Conservation (phyloP, 2,329 filamentous ascomycete genomes). For the Magnaporthiopsis poae region DNA sequence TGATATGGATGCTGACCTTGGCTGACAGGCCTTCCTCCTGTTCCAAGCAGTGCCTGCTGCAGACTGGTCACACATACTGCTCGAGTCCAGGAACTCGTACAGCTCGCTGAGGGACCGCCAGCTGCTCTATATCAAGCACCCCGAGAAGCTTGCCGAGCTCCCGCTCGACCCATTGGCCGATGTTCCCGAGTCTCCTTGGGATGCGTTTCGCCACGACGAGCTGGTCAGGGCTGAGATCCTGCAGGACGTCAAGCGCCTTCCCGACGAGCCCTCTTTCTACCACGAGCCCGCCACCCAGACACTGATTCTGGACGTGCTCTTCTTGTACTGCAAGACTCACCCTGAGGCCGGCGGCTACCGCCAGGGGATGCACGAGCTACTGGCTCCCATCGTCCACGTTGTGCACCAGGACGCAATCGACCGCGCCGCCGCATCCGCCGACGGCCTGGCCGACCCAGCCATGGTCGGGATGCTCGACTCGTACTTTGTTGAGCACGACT, state of each 20-base stretch:
- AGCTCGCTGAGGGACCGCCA: constrained; percentile 61
- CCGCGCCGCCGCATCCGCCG: constrained; percentile 23
- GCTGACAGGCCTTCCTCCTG: constrained; percentile 62
- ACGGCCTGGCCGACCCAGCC: constrained; percentile 33
- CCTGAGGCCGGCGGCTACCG: constrained; percentile 77
- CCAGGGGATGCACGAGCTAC: constrained; percentile 96
- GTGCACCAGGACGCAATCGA: constrained; percentile 73
- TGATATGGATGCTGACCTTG: neutral
- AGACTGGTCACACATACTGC: constrained; percentile 59
- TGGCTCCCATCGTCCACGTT: constrained; percentile 81
- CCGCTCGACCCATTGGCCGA: constrained; percentile 77
- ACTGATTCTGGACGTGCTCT: constrained; percentile 79
- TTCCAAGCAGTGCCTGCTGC: constrained; percentile 56
- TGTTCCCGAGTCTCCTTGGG: constrained; percentile 35
- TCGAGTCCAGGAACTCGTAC: constrained; percentile 66
- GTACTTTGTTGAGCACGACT: constrained; percentile 75
- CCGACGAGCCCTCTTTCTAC: constrained; percentile 75
- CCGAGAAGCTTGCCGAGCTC: constrained; percentile 63
- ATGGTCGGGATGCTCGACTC: constrained; percentile 62
- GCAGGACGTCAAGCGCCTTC: constrained; percentile 89
- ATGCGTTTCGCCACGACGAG: constrained; percentile 5
- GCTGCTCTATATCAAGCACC: constrained; percentile 72
- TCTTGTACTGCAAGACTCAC: constrained; percentile 89
- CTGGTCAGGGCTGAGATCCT: constrained; percentile 74
- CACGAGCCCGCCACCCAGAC: constrained; percentile 67